These are phyloP conservation scores for Boechera retrofracta DNA, from an alignment of 345 rosid species.

Conservation along the genomic window DNA sequence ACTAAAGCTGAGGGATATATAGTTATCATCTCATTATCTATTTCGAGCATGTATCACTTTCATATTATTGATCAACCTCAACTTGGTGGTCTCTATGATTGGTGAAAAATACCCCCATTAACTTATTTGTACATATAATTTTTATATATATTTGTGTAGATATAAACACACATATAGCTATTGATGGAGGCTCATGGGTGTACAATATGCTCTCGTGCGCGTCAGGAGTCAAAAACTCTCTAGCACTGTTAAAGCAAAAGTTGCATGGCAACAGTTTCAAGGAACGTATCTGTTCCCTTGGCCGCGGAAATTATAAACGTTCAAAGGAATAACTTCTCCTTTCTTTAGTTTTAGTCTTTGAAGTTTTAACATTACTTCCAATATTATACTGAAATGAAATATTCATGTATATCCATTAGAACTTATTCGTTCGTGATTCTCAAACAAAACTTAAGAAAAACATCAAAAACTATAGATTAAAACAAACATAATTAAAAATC, in stretches of 20 bases:
- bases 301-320: constrained; percentile 19
- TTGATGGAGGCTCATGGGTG: constrained; percentile 17
- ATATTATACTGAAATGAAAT: neutral
- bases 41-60: neutral
- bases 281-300: constrained; percentile 51
- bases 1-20: neutral
- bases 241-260: constrained; percentile 51
- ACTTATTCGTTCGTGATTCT: constrained; percentile 32
- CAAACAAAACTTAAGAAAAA: constrained; percentile 23
- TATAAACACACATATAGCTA: neutral
- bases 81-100: neutral
- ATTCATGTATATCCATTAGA: constrained; percentile 4
- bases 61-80: neutral
- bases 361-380: neutral
- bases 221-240: constrained; percentile 40
- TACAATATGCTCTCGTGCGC: constrained; percentile 50
- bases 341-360: neutral
- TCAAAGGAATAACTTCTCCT: neutral
- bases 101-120: neutral
- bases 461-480: constrained; percentile 2
- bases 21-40: neutral
- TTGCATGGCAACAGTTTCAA: constrained; percentile 57
- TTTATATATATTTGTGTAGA: neutral
- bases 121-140: neutral
- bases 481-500: constrained; percentile 51